phyloP scores from a whole-genome alignment of 2,329 filamentous ascomycete species.

The Trichophaea hybrida region DNA sequence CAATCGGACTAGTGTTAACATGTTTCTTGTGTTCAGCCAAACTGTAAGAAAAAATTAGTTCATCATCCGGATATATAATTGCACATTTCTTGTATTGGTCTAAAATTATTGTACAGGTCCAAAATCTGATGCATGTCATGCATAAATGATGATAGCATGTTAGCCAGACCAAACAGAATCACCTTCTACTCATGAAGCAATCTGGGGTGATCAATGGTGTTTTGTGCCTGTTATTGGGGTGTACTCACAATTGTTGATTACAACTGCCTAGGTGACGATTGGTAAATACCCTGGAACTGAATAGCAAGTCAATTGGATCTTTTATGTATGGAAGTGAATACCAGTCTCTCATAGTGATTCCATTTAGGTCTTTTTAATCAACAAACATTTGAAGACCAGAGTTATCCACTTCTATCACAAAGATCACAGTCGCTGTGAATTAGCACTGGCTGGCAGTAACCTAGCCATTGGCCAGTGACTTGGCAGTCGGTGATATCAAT shows the following conservation, averaged over 20 bases:
- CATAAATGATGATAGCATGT: not conserved
- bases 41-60: not conserved
- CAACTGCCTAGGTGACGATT: not conserved
- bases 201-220: not conserved
- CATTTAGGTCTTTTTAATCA: not conserved
- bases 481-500: too few relatives aligned
- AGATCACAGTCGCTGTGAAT: not conserved
- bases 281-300: not conserved
- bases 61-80: not conserved
- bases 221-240: not conserved
- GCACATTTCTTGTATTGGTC: too few relatives aligned
- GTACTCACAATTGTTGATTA: not conserved
- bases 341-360: too few relatives aligned
- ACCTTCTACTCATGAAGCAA: not conserved
- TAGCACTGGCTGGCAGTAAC: too few relatives aligned
- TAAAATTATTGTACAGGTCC: not conserved
- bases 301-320: not conserved
- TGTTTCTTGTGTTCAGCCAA: not conserved
- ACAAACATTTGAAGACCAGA: not conserved
- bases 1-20: too few relatives aligned
- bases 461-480: too few relatives aligned
- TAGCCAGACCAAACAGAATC: not conserved
- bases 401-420: not conserved
- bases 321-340: conserved; percentile 1
- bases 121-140: not conserved